Percentiles rank a stretch among this genome's conserved stretches.
phyloP scores from a whole-genome alignment of 345 rosid genomes.

The Pelargonium nanum region DNA sequence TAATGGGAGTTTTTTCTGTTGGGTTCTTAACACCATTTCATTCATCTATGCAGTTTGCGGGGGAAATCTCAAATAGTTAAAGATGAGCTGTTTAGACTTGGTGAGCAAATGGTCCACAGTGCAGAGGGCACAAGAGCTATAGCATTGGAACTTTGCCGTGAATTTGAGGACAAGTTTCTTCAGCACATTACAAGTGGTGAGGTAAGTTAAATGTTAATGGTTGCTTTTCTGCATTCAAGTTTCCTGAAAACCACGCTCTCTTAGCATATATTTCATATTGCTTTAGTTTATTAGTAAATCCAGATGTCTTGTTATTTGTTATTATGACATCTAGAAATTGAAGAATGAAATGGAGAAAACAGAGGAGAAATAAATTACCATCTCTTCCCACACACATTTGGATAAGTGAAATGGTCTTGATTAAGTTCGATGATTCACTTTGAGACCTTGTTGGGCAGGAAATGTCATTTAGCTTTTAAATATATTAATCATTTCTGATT shows the following conservation, averaged over 20 bases:
- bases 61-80: constrained; percentile 91
- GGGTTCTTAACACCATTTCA: not conserved
- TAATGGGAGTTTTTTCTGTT: not conserved
- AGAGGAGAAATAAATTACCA: no score
- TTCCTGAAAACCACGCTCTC: not conserved
- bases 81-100: constrained; percentile 77
- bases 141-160: constrained; percentile 94
- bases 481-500: not conserved
- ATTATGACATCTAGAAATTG: not conserved
- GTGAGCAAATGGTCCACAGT: constrained; percentile 79
- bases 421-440: not conserved
- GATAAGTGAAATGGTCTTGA: not conserved
- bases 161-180: constrained; percentile 90
- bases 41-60: constrained; percentile 52
- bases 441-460: not conserved
- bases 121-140: constrained; percentile 88
- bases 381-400: not conserved
- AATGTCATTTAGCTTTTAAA: not conserved
- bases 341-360: not conserved
- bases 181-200: constrained; percentile 79
- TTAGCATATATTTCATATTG: no score
- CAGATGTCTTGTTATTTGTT: not conserved
- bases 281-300: no score
- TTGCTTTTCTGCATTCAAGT: not conserved
- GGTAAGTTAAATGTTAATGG: constrained; percentile 37